Conservation (phyloP, 1,139 yeast genomes). For the Taphrina populina region DNA sequence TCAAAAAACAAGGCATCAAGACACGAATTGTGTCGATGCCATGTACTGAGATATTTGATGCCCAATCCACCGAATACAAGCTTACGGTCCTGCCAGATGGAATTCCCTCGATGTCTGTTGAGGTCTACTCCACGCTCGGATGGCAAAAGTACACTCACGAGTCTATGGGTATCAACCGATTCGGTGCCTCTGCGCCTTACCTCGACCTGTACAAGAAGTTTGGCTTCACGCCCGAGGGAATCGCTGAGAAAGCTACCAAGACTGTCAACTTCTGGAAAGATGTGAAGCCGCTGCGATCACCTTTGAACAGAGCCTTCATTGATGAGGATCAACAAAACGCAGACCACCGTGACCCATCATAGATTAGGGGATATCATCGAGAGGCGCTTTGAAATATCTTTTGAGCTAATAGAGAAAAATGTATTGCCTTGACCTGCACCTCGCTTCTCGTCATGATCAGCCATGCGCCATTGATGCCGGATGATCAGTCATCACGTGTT, state of each 20-base stretch:
- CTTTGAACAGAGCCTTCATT: constrained; percentile 58
- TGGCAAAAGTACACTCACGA: constrained; percentile 97
- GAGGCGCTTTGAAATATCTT: no score
- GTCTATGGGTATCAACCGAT: constrained; percentile 92
- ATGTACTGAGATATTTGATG: constrained; percentile 86
- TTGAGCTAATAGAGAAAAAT: no score
- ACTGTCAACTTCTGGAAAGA: constrained; percentile 82
- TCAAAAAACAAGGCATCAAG: constrained; percentile 64
- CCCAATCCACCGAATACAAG: constrained; percentile 75
- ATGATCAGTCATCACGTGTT: no score
- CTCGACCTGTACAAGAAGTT: constrained; percentile 76
- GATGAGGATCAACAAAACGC: constrained; percentile 23
- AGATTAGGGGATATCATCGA: no score
- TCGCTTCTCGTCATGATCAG: no score
- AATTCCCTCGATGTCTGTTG: constrained; percentile 88
- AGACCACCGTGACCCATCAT: constrained; percentile 29
- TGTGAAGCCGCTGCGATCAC: constrained; percentile 36
- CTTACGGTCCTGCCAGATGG: constrained; percentile 91
- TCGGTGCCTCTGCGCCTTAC: constrained; percentile 97
- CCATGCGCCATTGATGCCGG: no score
- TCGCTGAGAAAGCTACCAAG: constrained; percentile 80
- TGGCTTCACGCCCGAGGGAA: constrained; percentile 90
- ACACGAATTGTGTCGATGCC: constrained; percentile 89
- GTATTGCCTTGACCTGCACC: no score
- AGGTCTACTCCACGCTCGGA: constrained; percentile 87